Base-by-base conservation (phyloP, 306 rosid species). In the Vachellia pachyceras region DNA sequence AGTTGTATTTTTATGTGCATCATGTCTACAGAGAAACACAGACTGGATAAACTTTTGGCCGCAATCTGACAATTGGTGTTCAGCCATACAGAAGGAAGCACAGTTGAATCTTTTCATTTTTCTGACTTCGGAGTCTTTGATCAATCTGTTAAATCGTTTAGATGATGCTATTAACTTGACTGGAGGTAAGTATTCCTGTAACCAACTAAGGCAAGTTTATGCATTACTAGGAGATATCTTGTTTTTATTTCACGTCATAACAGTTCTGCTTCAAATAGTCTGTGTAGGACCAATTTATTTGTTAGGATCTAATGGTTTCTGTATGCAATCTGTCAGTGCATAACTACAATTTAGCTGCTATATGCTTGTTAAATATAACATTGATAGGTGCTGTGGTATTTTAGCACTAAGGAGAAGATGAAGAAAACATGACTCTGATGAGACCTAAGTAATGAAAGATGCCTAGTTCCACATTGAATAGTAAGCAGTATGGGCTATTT, bases 41-140 rank as follows among this genome's bases (percentile, higher is more conserved):
- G 37, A 40, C 58, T 65, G 75, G 6, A 45, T 40, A 69, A 41
- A 65, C 69, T 40, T 72, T 29, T 68, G 23, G 44, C 76, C 14
- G 17, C 33, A 54, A 50, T 29, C 74, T 57, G 74, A 70, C 68
- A 22, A 71, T 46, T 76, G 73, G 36, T 83, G 78, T 77, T 73
- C 89, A 83, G 87, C 77, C 74, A 35, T 71, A 68, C 77, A 73
- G 85, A 77, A 52, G 83, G 83, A 77, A 69, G 82, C 75, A 36
- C 81, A 15, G 4, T 69, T 70, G 85, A 80, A 50, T 83, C 85
- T 77, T 80, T 83, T 69, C 63, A 69, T 42, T 44, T 86, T 70
- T 80, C 82, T 73, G 81, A 77, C 77, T 80, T 86, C 47, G 84
- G 84, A 58, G 73, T 55, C 46, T 73, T 80, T 86, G 83, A 63